phyloP scores from a whole-genome alignment of 2,329 filamentous ascomycete species.

The Pseudomassariella vexata region DNA sequence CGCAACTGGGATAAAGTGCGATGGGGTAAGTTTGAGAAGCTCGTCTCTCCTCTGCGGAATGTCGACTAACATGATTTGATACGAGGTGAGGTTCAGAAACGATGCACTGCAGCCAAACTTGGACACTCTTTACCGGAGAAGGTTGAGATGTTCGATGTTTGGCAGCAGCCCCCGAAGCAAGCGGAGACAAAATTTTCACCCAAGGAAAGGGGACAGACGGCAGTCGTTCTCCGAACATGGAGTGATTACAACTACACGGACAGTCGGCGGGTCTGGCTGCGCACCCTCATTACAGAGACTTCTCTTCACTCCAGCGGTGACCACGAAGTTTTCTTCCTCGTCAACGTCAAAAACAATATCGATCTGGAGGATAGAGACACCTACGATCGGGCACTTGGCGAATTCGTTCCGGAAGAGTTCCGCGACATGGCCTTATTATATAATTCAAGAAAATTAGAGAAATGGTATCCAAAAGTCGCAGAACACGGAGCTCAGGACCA shows the following conservation, averaged over 20 bases:
- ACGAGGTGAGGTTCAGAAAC: too few species aligned
- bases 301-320: slow-evolving; percentile 53
- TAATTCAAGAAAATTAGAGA: slow-evolving; percentile 60
- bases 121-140: too few species aligned
- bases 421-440: slow-evolving; percentile 60
- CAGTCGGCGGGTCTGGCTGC: slow-evolving; percentile 52
- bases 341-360: slow-evolving; percentile 53
- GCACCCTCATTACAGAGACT: slow-evolving; percentile 57
- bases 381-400: slow-evolving; percentile 44
- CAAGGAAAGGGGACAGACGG: slow-evolving; percentile 17
- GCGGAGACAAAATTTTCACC: too few species aligned
- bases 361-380: slow-evolving; percentile 41
- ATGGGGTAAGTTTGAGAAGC: too few species aligned
- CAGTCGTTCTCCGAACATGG: slow-evolving; percentile 55
- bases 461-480: slow-evolving; percentile 58
- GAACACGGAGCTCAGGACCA: slow-evolving; percentile 27
- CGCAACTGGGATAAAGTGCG: too few species aligned
- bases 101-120: too few species aligned
- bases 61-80: too few species aligned
- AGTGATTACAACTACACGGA: slow-evolving; percentile 51
- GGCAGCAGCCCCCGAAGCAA: too few species aligned
- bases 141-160: too few species aligned
- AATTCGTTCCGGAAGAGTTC: slow-evolving; percentile 56
- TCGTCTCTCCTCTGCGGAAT: too few species aligned
- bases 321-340: slow-evolving; percentile 54